Percentiles rank a stretch among this genome's conserved stretches.
Evolutionary conservation across 2,329 filamentous ascomycete genomes (phyloP).

Genomic region (Microdochium bolleyi): DNA sequence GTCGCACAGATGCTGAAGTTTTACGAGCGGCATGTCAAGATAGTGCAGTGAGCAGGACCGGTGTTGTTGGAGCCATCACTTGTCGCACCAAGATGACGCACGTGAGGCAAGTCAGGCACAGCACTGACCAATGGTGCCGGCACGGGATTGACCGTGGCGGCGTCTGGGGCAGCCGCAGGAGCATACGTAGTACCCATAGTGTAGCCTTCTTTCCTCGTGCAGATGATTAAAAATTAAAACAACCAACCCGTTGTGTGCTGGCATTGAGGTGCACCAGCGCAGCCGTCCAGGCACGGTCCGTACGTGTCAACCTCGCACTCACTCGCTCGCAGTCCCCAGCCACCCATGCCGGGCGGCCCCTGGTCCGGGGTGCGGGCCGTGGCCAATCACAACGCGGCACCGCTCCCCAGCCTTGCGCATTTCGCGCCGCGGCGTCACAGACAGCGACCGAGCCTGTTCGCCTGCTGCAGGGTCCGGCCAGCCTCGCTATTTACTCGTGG

Average conservation of each 20-base stretch:
- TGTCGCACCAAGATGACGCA: too few relatives aligned
- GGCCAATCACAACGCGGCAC: neutral
- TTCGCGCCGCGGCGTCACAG: slow-evolving; percentile 6
- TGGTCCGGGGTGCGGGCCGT: neutral
- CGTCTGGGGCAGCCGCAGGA: too few relatives aligned
- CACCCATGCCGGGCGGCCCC: slow-evolving; percentile 6
- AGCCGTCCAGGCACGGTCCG: neutral
- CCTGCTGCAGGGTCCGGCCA: slow-evolving; percentile 11
- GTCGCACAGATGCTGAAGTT: slow-evolving; percentile 46
- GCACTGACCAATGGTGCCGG: too few relatives aligned
- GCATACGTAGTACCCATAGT: too few relatives aligned
- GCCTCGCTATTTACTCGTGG: slow-evolving; percentile 28
- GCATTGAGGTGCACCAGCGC: neutral
- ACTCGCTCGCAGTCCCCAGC: slow-evolving; percentile 13
- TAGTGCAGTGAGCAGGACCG: slow-evolving; percentile 26
- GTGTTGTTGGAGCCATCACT: neutral
- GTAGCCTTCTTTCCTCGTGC: too few relatives aligned
- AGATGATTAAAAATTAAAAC: too few relatives aligned
- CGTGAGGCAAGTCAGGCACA: neutral
- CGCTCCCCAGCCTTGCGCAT: slow-evolving; percentile 18
- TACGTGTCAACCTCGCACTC: too few relatives aligned
- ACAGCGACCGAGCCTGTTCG: neutral
- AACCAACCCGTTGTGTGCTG: too few relatives aligned
- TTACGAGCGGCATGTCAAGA: slow-evolving; percentile 50
- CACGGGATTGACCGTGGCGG: too few relatives aligned